A percentile compares a stretch with the other conserved stretches of the same genome.
These are phyloP conservation scores for Fusarium sp. DNA, from an alignment of 2,329 filamentous ascomycete genomes.

Conservation along the genomic window DNA sequence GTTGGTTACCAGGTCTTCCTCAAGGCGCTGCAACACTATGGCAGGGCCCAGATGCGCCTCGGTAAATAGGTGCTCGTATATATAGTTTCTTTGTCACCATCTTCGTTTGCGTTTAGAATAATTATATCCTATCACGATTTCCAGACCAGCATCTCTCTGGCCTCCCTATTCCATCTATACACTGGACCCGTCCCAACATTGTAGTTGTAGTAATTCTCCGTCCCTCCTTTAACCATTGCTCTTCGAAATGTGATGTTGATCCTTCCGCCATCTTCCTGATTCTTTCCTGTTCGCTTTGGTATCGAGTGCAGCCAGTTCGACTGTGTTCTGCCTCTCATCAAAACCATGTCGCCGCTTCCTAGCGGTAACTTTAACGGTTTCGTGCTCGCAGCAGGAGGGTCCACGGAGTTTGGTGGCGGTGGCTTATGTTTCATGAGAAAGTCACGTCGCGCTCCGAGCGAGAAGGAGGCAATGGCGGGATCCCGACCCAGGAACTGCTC, in stretches of 20 bases:
- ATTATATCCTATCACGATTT: conserved; percentile 44
- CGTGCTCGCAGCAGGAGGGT: conserved; percentile 39
- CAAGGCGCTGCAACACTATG: conserved; percentile 83
- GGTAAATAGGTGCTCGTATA: conserved; percentile 64
- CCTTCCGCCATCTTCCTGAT: conserved; percentile 70
- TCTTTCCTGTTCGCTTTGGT: conserved; percentile 76
- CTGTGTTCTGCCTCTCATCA: conserved; percentile 83
- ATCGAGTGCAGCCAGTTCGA: conserved; percentile 82
- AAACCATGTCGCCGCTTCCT: conserved; percentile 78
- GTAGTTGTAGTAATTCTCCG: conserved; percentile 87
- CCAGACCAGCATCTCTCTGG: conserved; percentile 62
- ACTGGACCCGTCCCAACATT: conserved; percentile 78
- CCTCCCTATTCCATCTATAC: conserved; percentile 73
- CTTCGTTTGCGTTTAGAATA: conserved; percentile 10
- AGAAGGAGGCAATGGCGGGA: conserved; percentile 80
- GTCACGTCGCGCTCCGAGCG: conserved; percentile 77
- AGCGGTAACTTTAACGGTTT: conserved; percentile 66
- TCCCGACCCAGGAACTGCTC: conserved; percentile 78
- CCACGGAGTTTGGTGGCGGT: conserved; percentile 51
- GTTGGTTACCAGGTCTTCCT: conserved; percentile 97
- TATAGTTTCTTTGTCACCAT: conserved; percentile 10
- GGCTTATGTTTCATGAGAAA: conserved; percentile 86
- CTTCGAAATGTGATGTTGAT: conserved; percentile 84
- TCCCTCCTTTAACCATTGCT: conserved; percentile 77
- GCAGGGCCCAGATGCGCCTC: conserved; percentile 88